phyloP scores from a whole-genome alignment of 345 rosid species.

The Eucalyptus pumila region DNA sequence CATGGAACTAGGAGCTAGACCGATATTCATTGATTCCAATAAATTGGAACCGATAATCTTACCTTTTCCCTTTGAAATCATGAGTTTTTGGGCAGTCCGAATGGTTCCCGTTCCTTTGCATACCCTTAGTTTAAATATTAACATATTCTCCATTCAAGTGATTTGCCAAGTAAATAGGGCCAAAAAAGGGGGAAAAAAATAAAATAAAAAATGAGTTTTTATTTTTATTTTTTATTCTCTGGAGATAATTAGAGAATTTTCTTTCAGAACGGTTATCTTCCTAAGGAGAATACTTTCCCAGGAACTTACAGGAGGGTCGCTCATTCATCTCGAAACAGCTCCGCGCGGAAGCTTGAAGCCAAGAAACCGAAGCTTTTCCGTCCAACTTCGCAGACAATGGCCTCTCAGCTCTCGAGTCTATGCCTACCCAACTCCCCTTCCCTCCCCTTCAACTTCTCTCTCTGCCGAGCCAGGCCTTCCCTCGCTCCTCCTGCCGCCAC shows the following conservation, averaged over 20 bases:
- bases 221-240: too few species aligned
- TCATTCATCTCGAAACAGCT: background rate
- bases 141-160: background rate
- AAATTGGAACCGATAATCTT: accelerated
- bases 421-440: conserved; percentile 5
- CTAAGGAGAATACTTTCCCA: too few species aligned
- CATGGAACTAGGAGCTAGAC: accelerated
- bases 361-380: background rate
- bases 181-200: background rate
- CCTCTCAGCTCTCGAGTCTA: conserved; percentile 12
- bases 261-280: background rate
- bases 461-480: conserved; percentile 5
- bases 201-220: background rate
- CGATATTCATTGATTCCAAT: accelerated
- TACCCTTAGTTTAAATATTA: too few species aligned
- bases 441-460: background rate
- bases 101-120: accelerated
- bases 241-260: background rate
- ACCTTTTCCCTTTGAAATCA: too few species aligned
- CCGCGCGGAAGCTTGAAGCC: background rate
- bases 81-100: accelerated
- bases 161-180: background rate
- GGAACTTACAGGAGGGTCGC: background rate
- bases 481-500: conserved; percentile 21
- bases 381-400: background rate